phyloP scores from a whole-genome alignment of 2,329 filamentous ascomycete genomes.

The Phaeosphaeriaceae sp. region DNA sequence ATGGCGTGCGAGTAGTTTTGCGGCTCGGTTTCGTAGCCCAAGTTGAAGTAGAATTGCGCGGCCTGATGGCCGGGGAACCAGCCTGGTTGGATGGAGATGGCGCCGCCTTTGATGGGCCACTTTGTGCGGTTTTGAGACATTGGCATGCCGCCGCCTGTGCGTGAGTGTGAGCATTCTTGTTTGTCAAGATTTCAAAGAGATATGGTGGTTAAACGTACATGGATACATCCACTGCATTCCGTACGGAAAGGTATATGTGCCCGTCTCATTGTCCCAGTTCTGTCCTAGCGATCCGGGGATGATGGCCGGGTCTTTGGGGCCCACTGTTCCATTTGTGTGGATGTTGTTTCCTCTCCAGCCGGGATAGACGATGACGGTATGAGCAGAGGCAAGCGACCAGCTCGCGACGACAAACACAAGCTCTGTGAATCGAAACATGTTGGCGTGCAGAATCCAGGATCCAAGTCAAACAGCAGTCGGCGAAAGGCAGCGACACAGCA shows the following conservation, averaged over 20 bases:
- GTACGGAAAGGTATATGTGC: conserved; percentile 69
- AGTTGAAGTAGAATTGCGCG: conserved; percentile 87
- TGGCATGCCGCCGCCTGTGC: conserved; percentile 83
- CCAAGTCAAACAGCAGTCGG: conserved; percentile 18
- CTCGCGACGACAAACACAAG: conserved; percentile 40
- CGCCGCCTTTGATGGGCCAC: conserved; percentile 88
- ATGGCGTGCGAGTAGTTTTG: conserved; percentile 87
- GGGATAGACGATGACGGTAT: conserved; percentile 85
- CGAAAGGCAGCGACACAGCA: conserved; percentile 15
- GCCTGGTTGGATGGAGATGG: conserved; percentile 88
- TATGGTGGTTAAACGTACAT: conserved; percentile 66
- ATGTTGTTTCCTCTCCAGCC: conserved; percentile 88
- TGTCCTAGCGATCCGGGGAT: conserved; percentile 55
- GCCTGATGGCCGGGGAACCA: conserved; percentile 91
- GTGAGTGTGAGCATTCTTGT: conserved; percentile 13
- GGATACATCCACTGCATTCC: conserved; percentile 97
- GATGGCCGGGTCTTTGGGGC: conserved; percentile 45
- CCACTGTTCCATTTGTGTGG: conserved; percentile 70
- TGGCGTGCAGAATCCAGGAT: conserved; percentile 15
- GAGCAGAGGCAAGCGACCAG: conserved; percentile 63
- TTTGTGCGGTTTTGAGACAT: conserved; percentile 83
- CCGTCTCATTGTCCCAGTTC: conserved; percentile 47
- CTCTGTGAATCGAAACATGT: conserved; percentile 44
- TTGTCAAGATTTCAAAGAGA: neutral
- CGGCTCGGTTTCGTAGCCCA: conserved; percentile 83